These are phyloP conservation scores for Pinus tabuliformis DNA, from an alignment of 75 land plant genomes.

Conservation along the genomic window DNA sequence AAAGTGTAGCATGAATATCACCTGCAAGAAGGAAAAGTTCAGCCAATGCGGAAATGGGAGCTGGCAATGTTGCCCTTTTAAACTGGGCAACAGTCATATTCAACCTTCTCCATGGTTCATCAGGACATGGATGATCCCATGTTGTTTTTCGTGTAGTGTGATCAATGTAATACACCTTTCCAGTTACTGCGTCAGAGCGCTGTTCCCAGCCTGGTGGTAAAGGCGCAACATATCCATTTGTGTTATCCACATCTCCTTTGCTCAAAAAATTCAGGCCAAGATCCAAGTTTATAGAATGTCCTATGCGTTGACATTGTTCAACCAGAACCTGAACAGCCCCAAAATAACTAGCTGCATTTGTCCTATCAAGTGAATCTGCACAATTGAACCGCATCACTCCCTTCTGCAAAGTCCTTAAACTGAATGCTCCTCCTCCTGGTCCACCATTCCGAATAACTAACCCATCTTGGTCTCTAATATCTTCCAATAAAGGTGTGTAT, in stretches of 20 bases:
- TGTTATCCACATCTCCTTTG: constrained; percentile 16
- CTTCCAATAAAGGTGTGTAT: constrained; percentile 44
- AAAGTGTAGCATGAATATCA: constrained; percentile 97
- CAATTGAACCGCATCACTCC: constrained; percentile 94
- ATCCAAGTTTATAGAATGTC: constrained; percentile 75
- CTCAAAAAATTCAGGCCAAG: constrained; percentile 29
- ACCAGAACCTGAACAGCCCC: constrained; percentile 88
- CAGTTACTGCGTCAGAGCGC: constrained; percentile 88
- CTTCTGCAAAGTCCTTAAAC: constrained; percentile 62
- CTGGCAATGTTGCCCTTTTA: constrained; percentile 73
- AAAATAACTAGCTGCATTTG: constrained; percentile 99
- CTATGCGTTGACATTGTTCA: constrained; percentile 86
- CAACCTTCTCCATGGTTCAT: constrained; percentile 95
- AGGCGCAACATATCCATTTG: constrained; percentile 64
- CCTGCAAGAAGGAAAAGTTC: constrained; percentile 88
- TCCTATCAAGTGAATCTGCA: constrained; percentile 96
- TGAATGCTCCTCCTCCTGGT: constrained; percentile 55
- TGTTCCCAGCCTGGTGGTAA: constrained; percentile 99
- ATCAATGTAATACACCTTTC: constrained; percentile 87
- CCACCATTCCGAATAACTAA: constrained; percentile 48
- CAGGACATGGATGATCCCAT: constrained; percentile 94
- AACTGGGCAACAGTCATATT: constrained; percentile 88
- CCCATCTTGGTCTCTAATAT: constrained; percentile 38
- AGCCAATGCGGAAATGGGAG: constrained; percentile 73
- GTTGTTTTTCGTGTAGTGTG: constrained; percentile 93